These are phyloP conservation scores for Discostella stelligeroides DNA, from an alignment of 108 stramenopile species.

Conservation along the genomic window DNA sequence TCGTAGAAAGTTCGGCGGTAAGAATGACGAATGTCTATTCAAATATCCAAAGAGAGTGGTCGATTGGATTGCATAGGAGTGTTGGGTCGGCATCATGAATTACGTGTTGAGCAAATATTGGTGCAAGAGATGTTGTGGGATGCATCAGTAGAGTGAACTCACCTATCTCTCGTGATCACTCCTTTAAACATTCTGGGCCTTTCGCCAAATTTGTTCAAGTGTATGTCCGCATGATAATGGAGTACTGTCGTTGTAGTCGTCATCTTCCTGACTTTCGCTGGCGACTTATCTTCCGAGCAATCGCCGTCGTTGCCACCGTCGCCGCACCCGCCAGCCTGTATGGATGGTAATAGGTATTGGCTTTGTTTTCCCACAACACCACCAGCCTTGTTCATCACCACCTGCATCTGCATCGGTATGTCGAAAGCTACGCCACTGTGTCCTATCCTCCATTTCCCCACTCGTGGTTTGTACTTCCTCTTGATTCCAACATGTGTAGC, in stretches of 20 bases:
- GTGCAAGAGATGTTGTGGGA: too few species aligned
- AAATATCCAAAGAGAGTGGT: neutral
- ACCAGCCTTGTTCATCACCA: constrained; percentile 13
- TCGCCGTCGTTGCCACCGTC: too few species aligned
- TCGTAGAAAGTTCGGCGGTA: constrained; percentile 60
- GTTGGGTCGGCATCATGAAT: neutral
- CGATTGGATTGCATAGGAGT: neutral
- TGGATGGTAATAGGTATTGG: too few species aligned
- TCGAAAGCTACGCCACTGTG: constrained; percentile 59
- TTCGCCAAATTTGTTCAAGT: constrained; percentile 71
- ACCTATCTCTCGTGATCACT: constrained; percentile 60
- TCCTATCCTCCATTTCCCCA: constrained; percentile 60
- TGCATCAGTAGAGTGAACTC: constrained; percentile 1
- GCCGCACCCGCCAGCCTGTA: too few species aligned
- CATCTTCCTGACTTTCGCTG: neutral
- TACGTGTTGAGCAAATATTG: too few species aligned
- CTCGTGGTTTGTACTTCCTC: constrained; percentile 14
- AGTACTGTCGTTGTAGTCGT: constrained; percentile 38
- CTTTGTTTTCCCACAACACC: too few species aligned
- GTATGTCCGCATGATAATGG: constrained; percentile 66
- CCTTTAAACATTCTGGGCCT: constrained; percentile 69
- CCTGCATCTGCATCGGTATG: constrained; percentile 31
- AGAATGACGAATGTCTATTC: constrained; percentile 32
- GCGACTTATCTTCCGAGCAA: too few species aligned
- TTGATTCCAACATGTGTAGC: too few species aligned